A percentile compares a stretch with the other conserved stretches of the same genome.
Conservation (phyloP, 768 basidiomycete genomes). For the Mycena filopes region DNA sequence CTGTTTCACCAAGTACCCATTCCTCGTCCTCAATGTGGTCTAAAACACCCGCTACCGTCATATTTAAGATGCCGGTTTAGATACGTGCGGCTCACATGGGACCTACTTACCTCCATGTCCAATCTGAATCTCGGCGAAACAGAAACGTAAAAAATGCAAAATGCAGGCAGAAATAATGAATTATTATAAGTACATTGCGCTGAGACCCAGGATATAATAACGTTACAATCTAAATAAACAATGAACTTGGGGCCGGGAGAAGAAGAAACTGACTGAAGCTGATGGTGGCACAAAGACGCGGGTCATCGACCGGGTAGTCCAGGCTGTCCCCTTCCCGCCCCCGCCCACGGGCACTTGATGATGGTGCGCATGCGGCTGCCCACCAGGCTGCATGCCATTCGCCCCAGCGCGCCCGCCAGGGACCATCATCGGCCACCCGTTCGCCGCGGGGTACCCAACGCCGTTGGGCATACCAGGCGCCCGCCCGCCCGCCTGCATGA, state of each 20-base stretch:
- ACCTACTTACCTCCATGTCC: too few relatives aligned
- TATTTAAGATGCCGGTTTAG: too few relatives aligned
- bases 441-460: conserved; percentile 6
- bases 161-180: conserved; percentile 23
- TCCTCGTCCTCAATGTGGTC: too few relatives aligned
- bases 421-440: conserved; percentile 19
- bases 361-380: conserved; percentile 42
- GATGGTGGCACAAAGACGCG: neutral
- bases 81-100: too few relatives aligned
- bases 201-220: conserved; percentile 20
- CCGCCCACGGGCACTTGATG: conserved; percentile 43
- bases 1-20: too few relatives aligned
- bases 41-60: too few relatives aligned
- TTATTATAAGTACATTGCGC: conserved; percentile 33
- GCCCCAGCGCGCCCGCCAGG: conserved; percentile 4
- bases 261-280: neutral
- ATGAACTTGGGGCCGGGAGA: neutral
- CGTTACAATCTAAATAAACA: conserved; percentile 29
- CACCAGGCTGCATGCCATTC: conserved; percentile 24
- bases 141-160: neutral
- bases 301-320: conserved; percentile 47
- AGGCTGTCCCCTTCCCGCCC: conserved; percentile 46
- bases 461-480: conserved; percentile 26
- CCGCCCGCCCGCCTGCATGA: conserved; percentile 12
- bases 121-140: conserved; percentile 29